Evolutionary conservation across 2,329 filamentous ascomycete species (phyloP), one percentile per base, ranked within the genome.

Genomic region (Aspergillus sp.): DNA sequence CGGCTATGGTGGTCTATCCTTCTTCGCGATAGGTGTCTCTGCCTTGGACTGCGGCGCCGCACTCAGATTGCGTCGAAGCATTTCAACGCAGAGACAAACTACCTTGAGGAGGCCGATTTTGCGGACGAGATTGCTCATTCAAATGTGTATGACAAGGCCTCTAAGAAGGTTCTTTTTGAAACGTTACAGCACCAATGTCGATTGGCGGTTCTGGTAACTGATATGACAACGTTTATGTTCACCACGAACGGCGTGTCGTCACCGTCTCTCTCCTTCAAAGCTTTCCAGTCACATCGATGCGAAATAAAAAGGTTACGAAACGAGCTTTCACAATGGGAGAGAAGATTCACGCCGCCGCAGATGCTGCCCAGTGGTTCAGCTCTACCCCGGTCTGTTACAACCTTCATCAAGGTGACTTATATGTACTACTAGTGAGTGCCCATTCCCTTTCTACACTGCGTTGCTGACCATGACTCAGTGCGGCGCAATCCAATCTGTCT

Each of bases 361-460:
- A 27, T 2, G 7, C 17, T 51, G 6, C 33, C 48, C 1, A 41
- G 14, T 12, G 35, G 35, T 4, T 51, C 35, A 12, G 27, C 25
- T 15, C 25, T 52, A 3, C 55, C 47, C 4, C 31, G 27, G n/a
- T 11, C 49, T 11, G 49, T 44, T 21, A 45, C 39, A 6, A 47
- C 40, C 8, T 52, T 52, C n/a, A 48, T 52, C 31, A 57, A 57
- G 21, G 43, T 57, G 47, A 57, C 55, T 2, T 52, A 47, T 14
- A 43, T 57, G 47, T 57, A 57, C 27, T 57, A 57, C 23, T 52
- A 57, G 55, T 57, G 23, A 11, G 55, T 57, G 14, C 1, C 41
- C 3, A 23, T 3, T 19, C 4, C 23, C 23, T 9, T 14, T 25
- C 15, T 40, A 40, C 31, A 31, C 27, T 31, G 27, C 9, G 27